Base-by-base conservation (phyloP, 2,329 filamentous ascomycete species). In the Didymella keratinophila region DNA sequence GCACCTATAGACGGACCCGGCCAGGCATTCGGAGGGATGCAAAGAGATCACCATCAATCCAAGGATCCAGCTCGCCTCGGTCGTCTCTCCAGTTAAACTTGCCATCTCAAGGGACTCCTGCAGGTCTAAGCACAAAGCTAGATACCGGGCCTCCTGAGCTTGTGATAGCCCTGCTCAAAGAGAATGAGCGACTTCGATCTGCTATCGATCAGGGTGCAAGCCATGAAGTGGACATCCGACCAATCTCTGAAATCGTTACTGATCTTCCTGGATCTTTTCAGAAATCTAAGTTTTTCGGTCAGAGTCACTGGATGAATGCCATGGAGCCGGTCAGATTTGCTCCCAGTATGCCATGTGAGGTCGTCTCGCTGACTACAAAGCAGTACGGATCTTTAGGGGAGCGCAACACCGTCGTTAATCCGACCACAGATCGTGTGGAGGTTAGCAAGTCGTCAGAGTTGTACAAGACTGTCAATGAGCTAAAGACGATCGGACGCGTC, bases 261-360 rank as follows among this genome's bases (percentile, higher is more conserved):
- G 56, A 58, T 8, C 23, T 51, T 10, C 23, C 60, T 16, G 63
- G 62, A 2, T 56, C 58, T 3, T 73, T 72, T 28, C 54, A 84
- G 51, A 88, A 88, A 65, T 81, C 80, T 0, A 80, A 84, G 0
- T 71, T 86, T 3, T 84, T 86, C 62, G 85, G 85, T 2, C 81
- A 81, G 63, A 85, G 81, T 30, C 83, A 86, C 64, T 86, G 83
- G 70, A 52, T 66, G 46, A 73, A 72, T 18, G 59, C 61, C 9
- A 52, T 74, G 25, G 71, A 72, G 18, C 69, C 69, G 34, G 69
- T 71, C 56, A 54, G 80, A 23, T 34, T 4, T 3, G 3, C 2
- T 25, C 7, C 12, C 8, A 28, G 7, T 2, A 12, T 16, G 30
- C 12, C 27, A 4, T 16, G 10, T 36, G n/a, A 50, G 12, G 1